A percentile compares a stretch with the other conserved stretches of the same genome.
Conservation (phyloP, 73 alveolate species). For the Uronychia binucleata region DNA sequence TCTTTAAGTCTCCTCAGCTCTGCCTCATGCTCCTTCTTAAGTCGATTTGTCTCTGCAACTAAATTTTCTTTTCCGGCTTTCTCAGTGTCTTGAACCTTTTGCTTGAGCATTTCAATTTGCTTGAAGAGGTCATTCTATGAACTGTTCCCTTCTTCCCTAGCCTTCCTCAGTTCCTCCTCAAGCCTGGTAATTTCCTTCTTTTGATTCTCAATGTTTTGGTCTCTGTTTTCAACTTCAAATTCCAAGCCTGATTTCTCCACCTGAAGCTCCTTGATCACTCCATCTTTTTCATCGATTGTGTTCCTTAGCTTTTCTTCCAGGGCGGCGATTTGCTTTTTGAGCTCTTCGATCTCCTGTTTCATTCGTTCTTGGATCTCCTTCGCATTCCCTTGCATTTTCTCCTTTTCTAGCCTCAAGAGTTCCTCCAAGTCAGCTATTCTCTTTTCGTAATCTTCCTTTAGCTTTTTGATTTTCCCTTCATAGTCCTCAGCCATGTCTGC, state of each 20-base stretch:
- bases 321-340: conserved; percentile 39
- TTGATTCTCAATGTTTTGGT: conserved; percentile 3
- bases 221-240: conserved; percentile 8
- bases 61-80: neutral
- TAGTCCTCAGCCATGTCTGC: conserved; percentile 41
- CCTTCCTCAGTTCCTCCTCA: conserved; percentile 10
- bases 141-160: conserved; percentile 8
- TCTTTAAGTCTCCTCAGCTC: conserved; percentile 20
- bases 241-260: neutral
- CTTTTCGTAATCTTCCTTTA: conserved; percentile 17
- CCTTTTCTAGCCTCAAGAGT: conserved; percentile 40
- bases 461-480: conserved; percentile 27
- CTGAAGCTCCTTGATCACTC: neutral
- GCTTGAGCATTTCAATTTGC: conserved; percentile 42
- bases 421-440: conserved; percentile 41
- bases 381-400: conserved; percentile 43
- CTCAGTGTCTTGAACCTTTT: conserved; percentile 15
- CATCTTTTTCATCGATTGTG: neutral
- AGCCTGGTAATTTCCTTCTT: conserved; percentile 5
- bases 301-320: conserved; percentile 14
- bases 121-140: neutral
- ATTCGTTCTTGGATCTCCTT: conserved; percentile 39
- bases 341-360: conserved; percentile 47
- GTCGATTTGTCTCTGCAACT: conserved; percentile 9
- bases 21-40: conserved; percentile 13